phyloP scores from a whole-genome alignment of 2,329 filamentous ascomycete genomes.

The Fusarium sp. region DNA sequence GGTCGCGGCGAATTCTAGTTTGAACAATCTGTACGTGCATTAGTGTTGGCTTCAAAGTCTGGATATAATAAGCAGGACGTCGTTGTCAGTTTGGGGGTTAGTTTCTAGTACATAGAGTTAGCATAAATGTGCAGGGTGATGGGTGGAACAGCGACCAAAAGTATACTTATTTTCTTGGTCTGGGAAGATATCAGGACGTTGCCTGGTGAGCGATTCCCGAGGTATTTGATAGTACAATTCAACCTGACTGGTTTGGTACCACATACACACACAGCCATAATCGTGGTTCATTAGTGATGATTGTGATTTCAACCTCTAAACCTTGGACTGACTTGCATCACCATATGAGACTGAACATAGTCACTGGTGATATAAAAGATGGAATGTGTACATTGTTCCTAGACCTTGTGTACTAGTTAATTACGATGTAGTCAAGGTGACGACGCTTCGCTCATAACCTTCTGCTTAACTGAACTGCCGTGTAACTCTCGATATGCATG shows the following conservation, averaged over 20 bases:
- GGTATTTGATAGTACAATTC: slow-evolving; percentile 28
- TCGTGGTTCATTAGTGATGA: neutral
- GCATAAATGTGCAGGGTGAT: slow-evolving; percentile 20
- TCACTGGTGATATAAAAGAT: neutral
- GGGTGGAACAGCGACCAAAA: slow-evolving; percentile 29
- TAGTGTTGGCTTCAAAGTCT: slow-evolving; percentile 26
- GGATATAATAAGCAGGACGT: slow-evolving; percentile 42
- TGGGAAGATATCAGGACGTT: slow-evolving; percentile 14
- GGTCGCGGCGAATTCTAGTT: neutral
- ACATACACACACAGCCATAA: neutral
- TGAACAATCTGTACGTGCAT: slow-evolving; percentile 15
- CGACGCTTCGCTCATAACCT: neutral
- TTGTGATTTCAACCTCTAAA: neutral
- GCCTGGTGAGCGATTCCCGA: slow-evolving; percentile 9
- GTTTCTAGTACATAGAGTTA: slow-evolving; percentile 42
- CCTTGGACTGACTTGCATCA: neutral
- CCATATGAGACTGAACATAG: neutral
- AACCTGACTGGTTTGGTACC: slow-evolving; percentile 18
- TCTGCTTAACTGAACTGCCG: neutral
- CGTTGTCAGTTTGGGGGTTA: slow-evolving; percentile 34
- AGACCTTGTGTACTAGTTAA: neutral
- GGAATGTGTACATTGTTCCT: neutral
- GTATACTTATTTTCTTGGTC: slow-evolving; percentile 34
- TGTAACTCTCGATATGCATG: neutral
- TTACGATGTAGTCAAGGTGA: neutral